A percentile compares a stretch with the other conserved stretches of the same genome.
phyloP scores from a whole-genome alignment of 176 grass and related monocot genomes.

The Alloteropsis semialata region DNA sequence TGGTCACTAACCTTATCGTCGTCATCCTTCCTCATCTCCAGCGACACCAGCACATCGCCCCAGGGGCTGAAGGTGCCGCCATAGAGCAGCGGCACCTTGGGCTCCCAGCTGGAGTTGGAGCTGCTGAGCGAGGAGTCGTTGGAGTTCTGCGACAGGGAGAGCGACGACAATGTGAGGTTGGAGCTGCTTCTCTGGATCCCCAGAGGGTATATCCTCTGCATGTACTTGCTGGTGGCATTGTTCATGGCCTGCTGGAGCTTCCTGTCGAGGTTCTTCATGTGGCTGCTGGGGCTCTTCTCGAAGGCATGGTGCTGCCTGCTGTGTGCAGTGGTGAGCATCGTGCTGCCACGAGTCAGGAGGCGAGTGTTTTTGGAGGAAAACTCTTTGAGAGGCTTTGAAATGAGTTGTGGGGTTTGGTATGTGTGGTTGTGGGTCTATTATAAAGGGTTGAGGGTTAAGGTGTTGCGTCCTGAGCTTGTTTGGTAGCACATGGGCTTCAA shows the following conservation, averaged over 20 bases:
- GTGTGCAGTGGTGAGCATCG: constrained; percentile 51
- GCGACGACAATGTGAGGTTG: constrained; percentile 76
- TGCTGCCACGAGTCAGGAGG: neutral
- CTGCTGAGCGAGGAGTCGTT: constrained; percentile 93
- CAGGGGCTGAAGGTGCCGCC: constrained; percentile 65
- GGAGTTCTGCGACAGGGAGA: constrained; percentile 95
- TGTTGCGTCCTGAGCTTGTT: constrained; percentile 61
- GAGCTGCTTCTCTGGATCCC: constrained; percentile 75
- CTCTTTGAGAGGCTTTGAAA: constrained; percentile 23
- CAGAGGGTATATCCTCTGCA: constrained; percentile 68
- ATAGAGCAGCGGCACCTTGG: constrained; percentile 65
- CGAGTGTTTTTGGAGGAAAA: constrained; percentile 33
- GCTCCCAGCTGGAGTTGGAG: constrained; percentile 91
- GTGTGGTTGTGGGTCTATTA: constrained; percentile 44
- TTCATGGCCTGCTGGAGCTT: constrained; percentile 56
- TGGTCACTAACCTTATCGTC: constrained; percentile 49
- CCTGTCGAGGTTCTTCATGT: constrained; percentile 49
- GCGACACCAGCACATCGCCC: constrained; percentile 37
- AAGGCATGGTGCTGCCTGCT: constrained; percentile 67
- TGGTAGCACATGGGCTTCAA: constrained; percentile 88
- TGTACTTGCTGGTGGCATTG: constrained; percentile 48
- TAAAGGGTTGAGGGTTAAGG: constrained; percentile 53
- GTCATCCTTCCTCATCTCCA: constrained; percentile 44
- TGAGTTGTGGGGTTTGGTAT: constrained; percentile 18
- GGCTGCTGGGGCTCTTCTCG: constrained; percentile 46